These are phyloP conservation scores for Crucibulum cyathiforme DNA, from an alignment of 1,284 basidiomycete species.

Conservation along the genomic window DNA sequence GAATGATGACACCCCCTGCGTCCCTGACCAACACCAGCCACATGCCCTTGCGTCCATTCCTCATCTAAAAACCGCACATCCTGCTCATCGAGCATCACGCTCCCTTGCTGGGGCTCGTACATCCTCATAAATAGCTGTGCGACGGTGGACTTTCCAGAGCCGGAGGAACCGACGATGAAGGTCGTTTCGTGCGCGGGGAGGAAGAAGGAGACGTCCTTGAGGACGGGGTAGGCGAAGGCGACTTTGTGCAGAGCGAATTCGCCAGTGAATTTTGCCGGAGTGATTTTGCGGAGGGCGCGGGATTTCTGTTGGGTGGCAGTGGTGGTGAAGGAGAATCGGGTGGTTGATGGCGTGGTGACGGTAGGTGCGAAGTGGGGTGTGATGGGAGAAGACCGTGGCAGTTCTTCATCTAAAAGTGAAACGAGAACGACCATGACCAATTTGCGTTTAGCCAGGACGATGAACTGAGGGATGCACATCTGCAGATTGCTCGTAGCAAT, in stretches of 20 bases:
- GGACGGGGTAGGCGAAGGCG: no score
- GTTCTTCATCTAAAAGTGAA: slow-evolving; percentile 55
- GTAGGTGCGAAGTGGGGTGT: slow-evolving; percentile 60
- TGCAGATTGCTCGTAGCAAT: slow-evolving; percentile 89
- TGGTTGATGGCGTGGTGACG: slow-evolving; percentile 7
- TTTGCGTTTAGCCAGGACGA: slow-evolving; percentile 85
- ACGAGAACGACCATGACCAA: slow-evolving; percentile 79
- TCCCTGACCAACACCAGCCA: slow-evolving; percentile 82
- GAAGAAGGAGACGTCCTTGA: slow-evolving; percentile 71
- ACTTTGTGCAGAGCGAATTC: no score
- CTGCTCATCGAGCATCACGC: no score
- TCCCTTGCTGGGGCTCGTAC: slow-evolving; percentile 70
- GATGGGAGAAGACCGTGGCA: slow-evolving; percentile 11
- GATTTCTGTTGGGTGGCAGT: slow-evolving; percentile 21
- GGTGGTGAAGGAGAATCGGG: slow-evolving; percentile 18
- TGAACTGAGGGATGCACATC: slow-evolving; percentile 82
- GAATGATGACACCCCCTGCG: slow-evolving; percentile 64
- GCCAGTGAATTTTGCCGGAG: slow-evolving; percentile 56
- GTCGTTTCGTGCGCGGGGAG: slow-evolving; percentile 88
- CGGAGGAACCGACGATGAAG: slow-evolving; percentile 91
- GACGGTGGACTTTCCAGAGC: slow-evolving; percentile 93
- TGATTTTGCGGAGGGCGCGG: slow-evolving; percentile 62
- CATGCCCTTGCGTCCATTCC: slow-evolving; percentile 65
- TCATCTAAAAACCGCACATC: slow-evolving; percentile 76
- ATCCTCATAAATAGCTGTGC: slow-evolving; percentile 83